Evolutionary conservation across 202 grass and related monocot species (phyloP).

Genomic region (Bolboschoenoplectus hybrid): DNA sequence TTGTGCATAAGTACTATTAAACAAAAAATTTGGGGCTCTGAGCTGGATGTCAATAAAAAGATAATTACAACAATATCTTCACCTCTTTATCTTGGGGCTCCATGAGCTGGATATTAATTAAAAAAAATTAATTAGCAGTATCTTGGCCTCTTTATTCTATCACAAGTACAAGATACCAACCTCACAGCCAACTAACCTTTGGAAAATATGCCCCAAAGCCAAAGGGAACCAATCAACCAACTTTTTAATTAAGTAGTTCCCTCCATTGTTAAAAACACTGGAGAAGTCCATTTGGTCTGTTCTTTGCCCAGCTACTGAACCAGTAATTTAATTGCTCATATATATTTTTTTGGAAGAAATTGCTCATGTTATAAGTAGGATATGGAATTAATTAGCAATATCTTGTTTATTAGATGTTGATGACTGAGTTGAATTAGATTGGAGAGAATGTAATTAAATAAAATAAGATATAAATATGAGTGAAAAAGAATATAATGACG

Average conservation of each 20-base stretch:
- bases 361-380: too few species aligned
- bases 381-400: neutral
- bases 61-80: conserved; percentile 5
- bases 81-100: neutral
- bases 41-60: conserved; percentile 18
- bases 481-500: too few species aligned
- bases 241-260: neutral
- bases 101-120: conserved; percentile 7
- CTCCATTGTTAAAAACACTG: conserved; percentile 24
- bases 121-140: neutral
- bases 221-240: conserved; percentile 27
- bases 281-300: neutral
- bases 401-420: too few species aligned
- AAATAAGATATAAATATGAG: too few species aligned
- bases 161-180: conserved; percentile 20
- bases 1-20: neutral
- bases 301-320: neutral
- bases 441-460: too few species aligned
- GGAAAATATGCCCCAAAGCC: conserved; percentile 28
- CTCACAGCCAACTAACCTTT: conserved; percentile 32
- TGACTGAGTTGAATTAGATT: too few species aligned
- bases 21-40: neutral
- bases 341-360: too few species aligned
- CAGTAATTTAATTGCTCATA: neutral
- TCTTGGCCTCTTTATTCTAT: conserved; percentile 10